Base-by-base conservation (phyloP, 2,329 filamentous ascomycete genomes). In the Apiospora saccharicola region DNA sequence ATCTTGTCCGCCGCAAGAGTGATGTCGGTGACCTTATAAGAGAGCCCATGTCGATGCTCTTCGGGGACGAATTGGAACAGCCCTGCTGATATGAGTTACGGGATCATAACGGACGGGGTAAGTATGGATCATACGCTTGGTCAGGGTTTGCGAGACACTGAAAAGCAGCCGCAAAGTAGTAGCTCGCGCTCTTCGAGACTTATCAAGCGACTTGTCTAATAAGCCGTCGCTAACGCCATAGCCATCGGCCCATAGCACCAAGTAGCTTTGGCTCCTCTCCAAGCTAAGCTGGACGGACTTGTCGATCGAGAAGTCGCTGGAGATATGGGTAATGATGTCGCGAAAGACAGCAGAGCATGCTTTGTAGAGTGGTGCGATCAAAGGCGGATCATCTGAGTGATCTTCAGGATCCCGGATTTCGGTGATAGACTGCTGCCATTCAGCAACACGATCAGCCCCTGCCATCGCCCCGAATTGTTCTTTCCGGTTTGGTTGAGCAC, bases 171-270 rank as follows among this genome's bases (percentile, higher is more conserved):
- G 68, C 24, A 75, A 43, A 22, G 74, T 75, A 19, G 61, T 57
- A 19, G 57, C 24, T 19, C 70, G 64, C 4, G 73, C 74, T 51
- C 73, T 73, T 64, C 72, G 73, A n/a, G 74, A 75, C 26, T 68
- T 73, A n/a, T 72, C 71, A 43, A 75, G 41, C 10, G 57, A 67
- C 14, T 26, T 64, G 6, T 75, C 74, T 3, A 75, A 70, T 51
- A 67, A 41, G 30, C 71, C 73, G 8, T 72, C 69, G 4, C n/a
- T 43, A 57, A 75, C 71, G 16, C 67, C 73, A 46, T 72, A 74
- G 7, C 74, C 74, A 70, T 75, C 74, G 13, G 73, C 74, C 74
- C 74, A 75, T 7, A 75, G 44, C 13, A 71, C 47, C 5, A 75
- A 24, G 44, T 75, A 75, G 47, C 73, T 71, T 30, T 72, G 70